Base-by-base conservation (phyloP, 2,329 filamentous ascomycete genomes). In the Gaeumannomyces tritici region DNA sequence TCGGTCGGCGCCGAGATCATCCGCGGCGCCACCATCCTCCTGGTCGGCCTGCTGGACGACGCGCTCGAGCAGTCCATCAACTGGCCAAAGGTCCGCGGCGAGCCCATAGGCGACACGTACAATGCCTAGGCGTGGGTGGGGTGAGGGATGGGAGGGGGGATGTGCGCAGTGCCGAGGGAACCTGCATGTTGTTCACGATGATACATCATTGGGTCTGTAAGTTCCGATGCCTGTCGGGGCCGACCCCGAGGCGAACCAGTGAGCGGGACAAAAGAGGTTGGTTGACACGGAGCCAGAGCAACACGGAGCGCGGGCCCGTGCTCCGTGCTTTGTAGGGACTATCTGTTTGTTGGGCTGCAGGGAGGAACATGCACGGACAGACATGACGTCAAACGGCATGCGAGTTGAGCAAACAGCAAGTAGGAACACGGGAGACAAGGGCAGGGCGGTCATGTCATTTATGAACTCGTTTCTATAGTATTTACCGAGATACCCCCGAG, bases 1-100 rank as follows among this genome's bases (percentile, higher is more conserved):
- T 55, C 27, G 5, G 85, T 97, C 65, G 95, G 95, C 1, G 77
- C 98, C 7, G 98, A 97, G 73, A 83, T 99, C 63, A 90, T 99
- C 63, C 85, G 95, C 64, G 95, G 95, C 61, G 95, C 99, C 73
- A 97, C 96, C 71, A 93, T 99, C 59, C 93, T 92, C 65, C 82
- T 96, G 21, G 90, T 95, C 63, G 95, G 95, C 2, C 79, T 96
- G 63, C 88, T 99, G 35, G 92, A 99, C 73, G 93, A 96, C 75
- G 83, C 89, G 68, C 79, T 98, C 64, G 95, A 99, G 76, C 83
- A 82, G 54, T 92, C 89, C 69, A 98, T 99, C 72, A 88, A 97
- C 77, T 99, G 95, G 95, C 82, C 83, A 26, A 88, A 96, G 74
- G 95, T 99, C 54, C 89, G 89, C 72, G 93, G 93, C 5, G 86